A percentile compares a stretch with the other conserved stretches of the same genome.
Conservation (phyloP, 2,329 filamentous ascomycete species). For the Neurospora sp. region DNA sequence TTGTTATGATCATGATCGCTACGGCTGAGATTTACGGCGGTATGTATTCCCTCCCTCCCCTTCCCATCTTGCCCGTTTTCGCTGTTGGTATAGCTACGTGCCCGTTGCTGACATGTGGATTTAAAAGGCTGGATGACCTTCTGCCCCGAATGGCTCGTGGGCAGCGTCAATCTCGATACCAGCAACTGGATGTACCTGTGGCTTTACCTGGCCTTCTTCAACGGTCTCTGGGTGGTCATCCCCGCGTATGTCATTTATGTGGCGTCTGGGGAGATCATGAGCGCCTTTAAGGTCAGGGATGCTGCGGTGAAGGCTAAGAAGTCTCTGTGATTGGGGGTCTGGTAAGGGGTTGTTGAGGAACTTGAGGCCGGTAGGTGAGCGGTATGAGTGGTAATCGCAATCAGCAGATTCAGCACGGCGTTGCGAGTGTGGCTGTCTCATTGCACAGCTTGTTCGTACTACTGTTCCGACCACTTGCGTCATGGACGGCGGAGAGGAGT, state of each 20-base stretch:
- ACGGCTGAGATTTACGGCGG: constrained; percentile 59
- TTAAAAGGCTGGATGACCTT: constrained; percentile 59
- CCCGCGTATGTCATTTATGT: constrained; percentile 51
- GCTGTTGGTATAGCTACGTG: not conserved
- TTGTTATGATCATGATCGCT: constrained; percentile 56
- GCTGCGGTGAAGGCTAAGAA: constrained; percentile 25
- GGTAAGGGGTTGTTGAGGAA: not conserved
- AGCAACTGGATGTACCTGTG: constrained; percentile 61
- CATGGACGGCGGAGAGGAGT: not conserved
- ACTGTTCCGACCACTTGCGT: not conserved
- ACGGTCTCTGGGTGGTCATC: constrained; percentile 57
- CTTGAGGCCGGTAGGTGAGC: not conserved
- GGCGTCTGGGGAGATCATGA: constrained; percentile 42
- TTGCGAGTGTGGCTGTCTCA: not conserved
- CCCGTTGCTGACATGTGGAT: not conserved
- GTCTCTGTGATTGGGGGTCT: constrained; percentile 15
- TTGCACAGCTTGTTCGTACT: no score
- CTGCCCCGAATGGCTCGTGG: constrained; percentile 58
- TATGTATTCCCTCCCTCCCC: constrained; percentile 18
- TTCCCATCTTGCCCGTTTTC: no score
- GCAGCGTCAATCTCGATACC: constrained; percentile 51
- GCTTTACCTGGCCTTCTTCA: constrained; percentile 62
- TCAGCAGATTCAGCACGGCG: not conserved
- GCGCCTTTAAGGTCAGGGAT: constrained; percentile 37
- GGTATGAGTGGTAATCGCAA: not conserved